Conservation (phyloP, 768 basidiomycete genomes). For the Rhodotorula diobovata region DNA sequence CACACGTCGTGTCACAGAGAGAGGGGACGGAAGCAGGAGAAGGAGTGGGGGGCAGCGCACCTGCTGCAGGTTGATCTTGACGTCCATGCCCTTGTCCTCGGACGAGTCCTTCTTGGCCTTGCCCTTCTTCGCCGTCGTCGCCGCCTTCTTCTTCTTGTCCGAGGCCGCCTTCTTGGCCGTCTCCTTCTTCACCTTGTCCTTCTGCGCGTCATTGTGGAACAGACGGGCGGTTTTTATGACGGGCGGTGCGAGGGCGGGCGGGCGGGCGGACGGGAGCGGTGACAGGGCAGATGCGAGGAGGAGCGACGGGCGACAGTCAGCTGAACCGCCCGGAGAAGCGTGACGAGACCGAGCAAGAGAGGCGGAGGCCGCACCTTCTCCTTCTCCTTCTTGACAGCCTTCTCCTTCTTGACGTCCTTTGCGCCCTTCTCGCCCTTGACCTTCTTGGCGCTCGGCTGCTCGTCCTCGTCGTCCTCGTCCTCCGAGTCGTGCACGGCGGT, state of each 20-base stretch:
- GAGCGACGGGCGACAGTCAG: not conserved
- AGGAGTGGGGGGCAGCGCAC: not conserved
- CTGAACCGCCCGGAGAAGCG: not conserved
- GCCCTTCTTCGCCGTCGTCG: constrained; percentile 29
- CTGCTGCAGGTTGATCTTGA: constrained; percentile 34
- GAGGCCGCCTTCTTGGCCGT: constrained; percentile 42
- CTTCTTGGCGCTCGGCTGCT: constrained; percentile 12
- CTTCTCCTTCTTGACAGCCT: constrained; percentile 44
- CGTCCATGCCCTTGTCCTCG: constrained; percentile 48
- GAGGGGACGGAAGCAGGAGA: not conserved
- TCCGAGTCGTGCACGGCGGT: constrained; percentile 51
- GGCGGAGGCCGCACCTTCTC: constrained; percentile 40
- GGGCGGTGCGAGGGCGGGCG: no score
- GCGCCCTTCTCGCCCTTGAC: not conserved
- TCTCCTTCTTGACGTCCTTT: not conserved
- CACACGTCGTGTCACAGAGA: not conserved
- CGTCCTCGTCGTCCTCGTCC: constrained; percentile 16
- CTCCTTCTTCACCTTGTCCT: constrained; percentile 17
- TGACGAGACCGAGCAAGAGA: no score
- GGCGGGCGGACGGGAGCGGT: not conserved
- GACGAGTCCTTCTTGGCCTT: constrained; percentile 54
- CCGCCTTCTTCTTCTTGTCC: constrained; percentile 50
- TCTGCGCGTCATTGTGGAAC: not conserved
- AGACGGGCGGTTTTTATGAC: no score
- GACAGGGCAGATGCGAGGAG: not conserved